Evolutionary conservation across 2,329 filamentous ascomycete species (phyloP).

Genomic region (Clarireedia monteithiana): DNA sequence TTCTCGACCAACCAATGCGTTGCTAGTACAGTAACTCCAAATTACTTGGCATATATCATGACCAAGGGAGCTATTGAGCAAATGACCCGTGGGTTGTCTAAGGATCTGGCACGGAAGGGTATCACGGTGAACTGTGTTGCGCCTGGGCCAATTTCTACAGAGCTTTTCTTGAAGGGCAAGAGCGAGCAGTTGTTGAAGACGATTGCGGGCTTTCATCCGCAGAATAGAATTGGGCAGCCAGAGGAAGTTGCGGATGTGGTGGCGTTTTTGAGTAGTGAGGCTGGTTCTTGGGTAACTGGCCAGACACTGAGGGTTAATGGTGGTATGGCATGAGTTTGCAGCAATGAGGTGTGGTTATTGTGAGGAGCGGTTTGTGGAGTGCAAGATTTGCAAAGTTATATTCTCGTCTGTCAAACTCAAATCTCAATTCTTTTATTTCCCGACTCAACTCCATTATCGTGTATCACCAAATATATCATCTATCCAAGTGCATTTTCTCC

Average conservation of each 20-base stretch:
- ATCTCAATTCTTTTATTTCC: too few relatives aligned
- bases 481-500: too few relatives aligned
- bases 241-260: conserved; percentile 41
- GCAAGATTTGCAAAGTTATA: too few relatives aligned
- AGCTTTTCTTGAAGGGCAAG: conserved; percentile 39
- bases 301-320: conserved; percentile 25
- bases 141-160: conserved; percentile 44
- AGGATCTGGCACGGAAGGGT: conserved; percentile 40
- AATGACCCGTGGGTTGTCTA: conserved; percentile 41
- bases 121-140: conserved; percentile 44
- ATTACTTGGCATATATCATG: conserved; percentile 39
- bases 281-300: conserved; percentile 20
- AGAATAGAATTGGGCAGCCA: conserved; percentile 37
- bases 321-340: conserved; percentile 18
- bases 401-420: too few relatives aligned
- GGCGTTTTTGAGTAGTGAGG: conserved; percentile 30
- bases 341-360: too few relatives aligned
- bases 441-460: too few relatives aligned
- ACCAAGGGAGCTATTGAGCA: conserved; percentile 49
- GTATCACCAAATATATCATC: neutral
- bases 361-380: too few relatives aligned
- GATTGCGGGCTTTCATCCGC: conserved; percentile 35
- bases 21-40: conserved; percentile 32
- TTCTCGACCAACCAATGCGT: conserved; percentile 38
- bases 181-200: conserved; percentile 34